Conservation (phyloP, 495 filamentous ascomycete genomes). For the Chaetomium fimeti region DNA sequence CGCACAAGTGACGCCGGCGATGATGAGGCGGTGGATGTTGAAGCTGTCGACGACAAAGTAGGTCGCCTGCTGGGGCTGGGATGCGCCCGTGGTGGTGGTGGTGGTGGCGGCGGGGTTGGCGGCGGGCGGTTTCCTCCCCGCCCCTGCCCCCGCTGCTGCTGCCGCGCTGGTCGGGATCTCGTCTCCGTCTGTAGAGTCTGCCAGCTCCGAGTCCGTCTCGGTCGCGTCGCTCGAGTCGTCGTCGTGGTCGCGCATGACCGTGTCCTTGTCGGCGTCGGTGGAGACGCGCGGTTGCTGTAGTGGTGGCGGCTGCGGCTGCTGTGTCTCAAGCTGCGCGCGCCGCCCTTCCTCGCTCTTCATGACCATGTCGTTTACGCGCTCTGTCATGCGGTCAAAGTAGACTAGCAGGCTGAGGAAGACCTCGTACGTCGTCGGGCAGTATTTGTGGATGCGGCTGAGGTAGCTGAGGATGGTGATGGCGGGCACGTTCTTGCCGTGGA, state of each 20-base stretch:
- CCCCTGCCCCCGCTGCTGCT: constrained; percentile 26
- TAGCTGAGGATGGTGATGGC: constrained; percentile 97
- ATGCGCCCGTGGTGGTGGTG: neutral
- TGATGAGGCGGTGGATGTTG: constrained; percentile 96
- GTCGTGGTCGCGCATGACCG: constrained; percentile 39
- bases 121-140: constrained; percentile 25
- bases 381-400: constrained; percentile 99
- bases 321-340: constrained; percentile 31
- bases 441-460: constrained; percentile 94
- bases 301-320: constrained; percentile 20
- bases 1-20: constrained; percentile 95
- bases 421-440: constrained; percentile 98
- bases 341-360: constrained; percentile 45
- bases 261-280: constrained; percentile 29
- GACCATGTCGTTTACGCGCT: constrained; percentile 74
- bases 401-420: constrained; percentile 94
- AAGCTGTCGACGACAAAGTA: constrained; percentile 99
- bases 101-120: too few species aligned
- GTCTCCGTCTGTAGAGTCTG: constrained; percentile 41
- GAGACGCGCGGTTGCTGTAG: constrained; percentile 17
- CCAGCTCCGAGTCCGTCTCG: constrained; percentile 44
- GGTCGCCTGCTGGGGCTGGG: constrained; percentile 35
- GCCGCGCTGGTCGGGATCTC: constrained; percentile 16
- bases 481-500: constrained; percentile 97
- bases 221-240: constrained; percentile 31